phyloP scores from a whole-genome alignment of 2,329 filamentous ascomycete species.

The Cephalotrichum gorgonifer region DNA sequence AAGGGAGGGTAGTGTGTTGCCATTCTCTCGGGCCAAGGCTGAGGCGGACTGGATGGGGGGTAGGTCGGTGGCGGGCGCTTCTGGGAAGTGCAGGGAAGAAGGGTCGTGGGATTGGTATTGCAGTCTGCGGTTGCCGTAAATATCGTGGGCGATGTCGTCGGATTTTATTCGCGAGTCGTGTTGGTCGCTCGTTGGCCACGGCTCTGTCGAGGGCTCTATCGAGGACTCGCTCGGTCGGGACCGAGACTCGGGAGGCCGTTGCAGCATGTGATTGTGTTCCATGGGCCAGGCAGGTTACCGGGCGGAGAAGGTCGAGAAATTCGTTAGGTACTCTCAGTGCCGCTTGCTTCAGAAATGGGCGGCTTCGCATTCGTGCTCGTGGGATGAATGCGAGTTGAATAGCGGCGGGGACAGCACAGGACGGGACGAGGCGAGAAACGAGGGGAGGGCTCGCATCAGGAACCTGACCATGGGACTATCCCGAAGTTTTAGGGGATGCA shows the following conservation, averaged over 20 bases:
- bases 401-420: not conserved
- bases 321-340: not conserved
- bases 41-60: constrained; percentile 27
- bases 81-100: constrained; percentile 19
- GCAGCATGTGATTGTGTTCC: constrained; percentile 37
- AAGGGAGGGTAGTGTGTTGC: constrained; percentile 27
- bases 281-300: constrained; percentile 13
- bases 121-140: not conserved
- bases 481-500: constrained; percentile 3
- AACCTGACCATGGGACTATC: not conserved
- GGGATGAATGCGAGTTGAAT: not conserved
- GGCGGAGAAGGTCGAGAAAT: constrained; percentile 1
- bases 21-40: constrained; percentile 12
- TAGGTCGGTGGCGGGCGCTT: constrained; percentile 25
- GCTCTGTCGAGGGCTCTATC: constrained; percentile 1
- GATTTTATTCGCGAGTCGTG: constrained; percentile 6
- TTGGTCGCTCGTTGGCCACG: constrained; percentile 3
- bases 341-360: not conserved
- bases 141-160: not conserved
- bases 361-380: too few species aligned
- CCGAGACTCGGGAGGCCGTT: constrained; percentile 15
- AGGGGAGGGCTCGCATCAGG: not conserved
- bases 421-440: not conserved
- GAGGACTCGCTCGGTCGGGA: constrained; percentile 1
- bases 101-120: constrained; percentile 20